Evolutionary conservation across 1,284 basidiomycete species (phyloP).

Genomic region (Ustilago nuda): DNA sequence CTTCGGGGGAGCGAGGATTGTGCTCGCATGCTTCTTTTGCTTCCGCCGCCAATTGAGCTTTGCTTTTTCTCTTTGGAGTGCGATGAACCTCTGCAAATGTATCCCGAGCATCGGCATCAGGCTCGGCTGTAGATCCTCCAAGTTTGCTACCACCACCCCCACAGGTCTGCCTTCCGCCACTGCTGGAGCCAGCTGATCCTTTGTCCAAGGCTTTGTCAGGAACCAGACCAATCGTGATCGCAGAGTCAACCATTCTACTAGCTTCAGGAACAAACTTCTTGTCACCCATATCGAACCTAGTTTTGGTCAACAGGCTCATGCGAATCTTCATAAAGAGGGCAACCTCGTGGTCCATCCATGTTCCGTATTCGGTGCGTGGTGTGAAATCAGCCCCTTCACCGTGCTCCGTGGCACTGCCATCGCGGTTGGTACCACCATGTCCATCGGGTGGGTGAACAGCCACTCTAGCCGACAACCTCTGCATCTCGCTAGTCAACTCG

Average conservation of each 20-base stretch:
- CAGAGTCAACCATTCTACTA: background rate
- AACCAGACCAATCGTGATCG: background rate
- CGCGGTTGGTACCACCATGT: background rate
- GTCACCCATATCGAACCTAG: background rate
- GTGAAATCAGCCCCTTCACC: background rate
- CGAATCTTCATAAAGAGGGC: background rate
- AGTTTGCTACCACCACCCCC: background rate
- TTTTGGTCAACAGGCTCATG: background rate
- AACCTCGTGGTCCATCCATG: background rate
- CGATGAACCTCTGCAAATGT: background rate
- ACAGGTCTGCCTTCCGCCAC: background rate
- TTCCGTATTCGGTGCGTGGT: slow-evolving; percentile 11
- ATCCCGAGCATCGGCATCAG: background rate
- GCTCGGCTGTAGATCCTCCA: slow-evolving; percentile 5
- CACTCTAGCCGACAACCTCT: slow-evolving; percentile 9
- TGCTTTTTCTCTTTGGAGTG: slow-evolving; percentile 1
- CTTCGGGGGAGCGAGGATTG: slow-evolving; percentile 5
- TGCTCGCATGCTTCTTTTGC: background rate
- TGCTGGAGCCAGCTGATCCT: background rate
- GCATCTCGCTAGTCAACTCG: slow-evolving; percentile 17
- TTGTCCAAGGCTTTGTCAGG: background rate
- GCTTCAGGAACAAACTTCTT: slow-evolving; percentile 1
- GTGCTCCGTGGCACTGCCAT: background rate
- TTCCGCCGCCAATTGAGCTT: background rate
- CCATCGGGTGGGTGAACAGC: slow-evolving; percentile 9